A percentile compares a stretch with the other conserved stretches of the same genome.
phyloP scores from a whole-genome alignment of 2,329 filamentous ascomycete genomes.

The Ciborinia camelliae region DNA sequence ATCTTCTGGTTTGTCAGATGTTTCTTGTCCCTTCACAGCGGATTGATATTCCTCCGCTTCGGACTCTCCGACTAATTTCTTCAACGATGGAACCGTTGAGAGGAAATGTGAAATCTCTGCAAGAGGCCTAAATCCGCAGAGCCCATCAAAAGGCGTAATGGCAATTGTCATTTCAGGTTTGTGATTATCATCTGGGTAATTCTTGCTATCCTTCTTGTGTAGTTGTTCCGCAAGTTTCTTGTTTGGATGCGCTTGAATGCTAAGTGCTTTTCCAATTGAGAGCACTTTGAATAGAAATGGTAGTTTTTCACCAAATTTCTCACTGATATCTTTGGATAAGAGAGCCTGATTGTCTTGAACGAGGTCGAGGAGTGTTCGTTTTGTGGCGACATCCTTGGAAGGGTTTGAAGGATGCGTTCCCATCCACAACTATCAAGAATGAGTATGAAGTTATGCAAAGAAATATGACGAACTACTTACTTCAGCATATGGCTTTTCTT shows the following conservation, averaged over 20 bases:
- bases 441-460: conserved; percentile 39
- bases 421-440: conserved; percentile 80
- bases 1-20: conserved; percentile 38
- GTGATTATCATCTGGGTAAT: conserved; percentile 99
- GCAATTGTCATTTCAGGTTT: conserved; percentile 99
- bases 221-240: conserved; percentile 89
- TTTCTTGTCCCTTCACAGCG: conserved; percentile 53
- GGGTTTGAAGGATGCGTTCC: conserved; percentile 95
- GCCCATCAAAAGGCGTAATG: conserved; percentile 90
- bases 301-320: conserved; percentile 75
- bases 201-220: conserved; percentile 80
- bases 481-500: conserved; percentile 92
- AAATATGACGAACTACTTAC: conserved; percentile 43
- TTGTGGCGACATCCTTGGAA: conserved; percentile 81
- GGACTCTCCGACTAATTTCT: conserved; percentile 63
- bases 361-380: conserved; percentile 81
- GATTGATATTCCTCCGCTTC: conserved; percentile 55
- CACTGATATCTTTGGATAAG: conserved; percentile 67
- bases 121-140: conserved; percentile 91
- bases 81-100: conserved; percentile 57
- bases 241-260: conserved; percentile 95
- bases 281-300: conserved; percentile 98
- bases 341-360: conserved; percentile 83
- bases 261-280: conserved; percentile 91
- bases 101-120: conserved; percentile 81